phyloP scores from a whole-genome alignment of 805 yeast genomes.

The Lachancea cidri region DNA sequence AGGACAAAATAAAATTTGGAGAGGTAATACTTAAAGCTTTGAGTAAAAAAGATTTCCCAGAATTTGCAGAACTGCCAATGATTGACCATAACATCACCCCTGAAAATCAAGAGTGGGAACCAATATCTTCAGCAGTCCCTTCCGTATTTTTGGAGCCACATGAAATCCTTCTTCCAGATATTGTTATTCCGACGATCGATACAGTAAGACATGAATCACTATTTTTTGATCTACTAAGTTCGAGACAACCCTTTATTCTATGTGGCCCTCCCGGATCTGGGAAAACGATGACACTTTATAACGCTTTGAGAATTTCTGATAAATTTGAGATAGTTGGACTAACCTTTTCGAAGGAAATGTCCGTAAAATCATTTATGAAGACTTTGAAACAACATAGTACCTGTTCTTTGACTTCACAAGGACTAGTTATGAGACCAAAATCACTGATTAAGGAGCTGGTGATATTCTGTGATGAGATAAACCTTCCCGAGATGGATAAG shows the following conservation, averaged over 20 bases:
- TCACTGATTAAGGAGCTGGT: conserved; percentile 65
- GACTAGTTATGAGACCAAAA: conserved; percentile 53
- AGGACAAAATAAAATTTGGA: conserved; percentile 4
- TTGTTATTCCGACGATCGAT: conserved; percentile 74
- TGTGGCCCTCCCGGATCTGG: conserved; percentile 99
- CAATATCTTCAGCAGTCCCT: conserved; percentile 39
- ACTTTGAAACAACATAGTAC: conserved; percentile 70
- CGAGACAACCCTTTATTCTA: conserved; percentile 57
- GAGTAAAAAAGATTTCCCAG: neutral
- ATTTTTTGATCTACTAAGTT: conserved; percentile 50
- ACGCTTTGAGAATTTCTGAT: conserved; percentile 55
- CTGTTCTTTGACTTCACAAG: conserved; percentile 48
- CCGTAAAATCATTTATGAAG: conserved; percentile 53
- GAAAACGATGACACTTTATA: conserved; percentile 83
- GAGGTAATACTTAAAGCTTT: neutral
- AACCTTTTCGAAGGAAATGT: conserved; percentile 79
- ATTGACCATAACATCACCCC: conserved; percentile 42
- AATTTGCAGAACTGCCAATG: conserved; percentile 16
- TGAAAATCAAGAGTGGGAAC: conserved; percentile 44
- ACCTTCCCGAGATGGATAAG: conserved; percentile 66
- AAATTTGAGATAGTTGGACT: conserved; percentile 58
- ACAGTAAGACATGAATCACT: conserved; percentile 63
- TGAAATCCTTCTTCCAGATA: conserved; percentile 53
- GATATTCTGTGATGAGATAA: conserved; percentile 87
- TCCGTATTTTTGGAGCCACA: conserved; percentile 48